Percentiles rank a stretch among this genome's conserved stretches.
These are phyloP conservation scores for Zelopaecilomyces penicillatus DNA, from an alignment of 2,329 filamentous ascomycete genomes.

Conservation along the genomic window DNA sequence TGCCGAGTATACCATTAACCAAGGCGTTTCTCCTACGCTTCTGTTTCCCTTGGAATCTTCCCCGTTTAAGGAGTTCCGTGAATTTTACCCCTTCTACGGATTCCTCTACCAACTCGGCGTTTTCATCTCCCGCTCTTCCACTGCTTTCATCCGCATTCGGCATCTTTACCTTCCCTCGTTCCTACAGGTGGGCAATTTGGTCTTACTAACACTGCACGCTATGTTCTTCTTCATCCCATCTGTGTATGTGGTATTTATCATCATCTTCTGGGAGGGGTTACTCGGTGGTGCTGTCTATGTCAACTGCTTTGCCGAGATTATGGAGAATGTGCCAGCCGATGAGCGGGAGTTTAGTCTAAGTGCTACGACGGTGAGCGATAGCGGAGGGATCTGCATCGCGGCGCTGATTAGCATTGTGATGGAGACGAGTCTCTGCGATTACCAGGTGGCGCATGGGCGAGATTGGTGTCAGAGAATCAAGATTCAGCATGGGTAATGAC, in stretches of 20 bases:
- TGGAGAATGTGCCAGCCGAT: conserved; percentile 65
- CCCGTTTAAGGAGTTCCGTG: conserved; percentile 73
- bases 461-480: conserved; percentile 59
- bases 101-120: conserved; percentile 94
- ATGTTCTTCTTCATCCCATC: conserved; percentile 73
- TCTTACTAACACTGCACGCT: conserved; percentile 65
- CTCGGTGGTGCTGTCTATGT: conserved; percentile 90
- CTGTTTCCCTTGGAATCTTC: conserved; percentile 71
- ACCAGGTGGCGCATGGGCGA: conserved; percentile 74
- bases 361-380: conserved; percentile 87
- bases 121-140: conserved; percentile 87
- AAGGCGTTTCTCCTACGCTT: conserved; percentile 82
- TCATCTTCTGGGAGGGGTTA: conserved; percentile 92
- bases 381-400: conserved; percentile 80
- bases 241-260: conserved; percentile 74
- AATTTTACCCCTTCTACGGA: conserved; percentile 90
- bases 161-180: conserved; percentile 73
- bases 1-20: conserved; percentile 96
- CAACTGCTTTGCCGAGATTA: conserved; percentile 90
- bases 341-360: conserved; percentile 88
- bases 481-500: conserved; percentile 15
- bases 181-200: conserved; percentile 72
- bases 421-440: conserved; percentile 73
- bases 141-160: conserved; percentile 76
- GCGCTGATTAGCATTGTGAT: conserved; percentile 75